Percentiles rank a stretch among this genome's conserved stretches.
Evolutionary conservation across 345 rosid species (phyloP).

Genomic region (Ceriops zippeliana): DNA sequence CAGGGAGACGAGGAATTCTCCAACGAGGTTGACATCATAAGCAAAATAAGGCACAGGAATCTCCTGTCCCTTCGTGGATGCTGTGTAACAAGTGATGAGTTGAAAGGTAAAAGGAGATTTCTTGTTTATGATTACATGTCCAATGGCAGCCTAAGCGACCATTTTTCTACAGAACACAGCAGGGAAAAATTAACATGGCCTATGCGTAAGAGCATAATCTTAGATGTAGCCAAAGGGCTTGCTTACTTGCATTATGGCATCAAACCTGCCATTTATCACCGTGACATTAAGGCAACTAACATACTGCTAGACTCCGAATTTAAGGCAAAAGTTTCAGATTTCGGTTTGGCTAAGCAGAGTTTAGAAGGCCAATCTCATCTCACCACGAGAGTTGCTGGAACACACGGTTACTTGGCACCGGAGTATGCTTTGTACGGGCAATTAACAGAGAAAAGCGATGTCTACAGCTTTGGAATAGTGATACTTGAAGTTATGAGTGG

Average conservation of each 20-base stretch:
- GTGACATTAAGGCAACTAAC: slow-evolving; percentile 60
- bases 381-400: slow-evolving; percentile 60
- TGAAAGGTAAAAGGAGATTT: slow-evolving; percentile 43
- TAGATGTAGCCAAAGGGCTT: slow-evolving; percentile 55
- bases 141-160: slow-evolving; percentile 47
- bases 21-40: slow-evolving; percentile 66
- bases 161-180: slow-evolving; percentile 18
- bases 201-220: slow-evolving; percentile 47
- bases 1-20: slow-evolving; percentile 51
- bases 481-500: slow-evolving; percentile 57
- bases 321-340: slow-evolving; percentile 51
- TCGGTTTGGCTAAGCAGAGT: slow-evolving; percentile 56
- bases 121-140: slow-evolving; percentile 60
- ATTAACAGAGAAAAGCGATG: slow-evolving; percentile 57
- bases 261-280: slow-evolving; percentile 57
- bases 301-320: slow-evolving; percentile 47
- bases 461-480: slow-evolving; percentile 58
- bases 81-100: slow-evolving; percentile 47
- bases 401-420: slow-evolving; percentile 57
- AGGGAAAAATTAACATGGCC: slow-evolving; percentile 47
- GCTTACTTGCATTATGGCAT: slow-evolving; percentile 58
- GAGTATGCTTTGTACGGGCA: slow-evolving; percentile 63
- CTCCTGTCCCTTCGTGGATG: slow-evolving; percentile 64
- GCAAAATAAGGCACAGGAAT: slow-evolving; percentile 59
- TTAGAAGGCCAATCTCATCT: slow-evolving; percentile 56